These are phyloP conservation scores for Polyporus tsugae DNA, from an alignment of 1,284 basidiomycete genomes.

Conservation along the genomic window DNA sequence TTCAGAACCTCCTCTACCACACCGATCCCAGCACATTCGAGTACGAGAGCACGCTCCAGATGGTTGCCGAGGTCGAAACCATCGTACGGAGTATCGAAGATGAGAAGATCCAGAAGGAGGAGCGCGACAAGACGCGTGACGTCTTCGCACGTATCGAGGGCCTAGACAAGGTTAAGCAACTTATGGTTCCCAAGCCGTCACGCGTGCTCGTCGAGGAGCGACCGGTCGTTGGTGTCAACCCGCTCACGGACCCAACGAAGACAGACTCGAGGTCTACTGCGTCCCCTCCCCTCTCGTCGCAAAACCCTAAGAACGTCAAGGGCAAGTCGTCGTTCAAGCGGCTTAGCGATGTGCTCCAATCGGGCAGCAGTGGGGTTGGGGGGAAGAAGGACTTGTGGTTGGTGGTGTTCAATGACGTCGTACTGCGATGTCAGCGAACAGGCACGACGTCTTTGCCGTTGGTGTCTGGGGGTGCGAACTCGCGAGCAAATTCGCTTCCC, in stretches of 20 bases:
- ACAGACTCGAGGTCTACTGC: slow-evolving; percentile 45
- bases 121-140: slow-evolving; percentile 93
- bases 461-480: slow-evolving; percentile 70
- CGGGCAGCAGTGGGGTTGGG: slow-evolving; percentile 61
- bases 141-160: slow-evolving; percentile 96
- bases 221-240: slow-evolving; percentile 44
- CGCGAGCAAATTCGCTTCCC: slow-evolving; percentile 76
- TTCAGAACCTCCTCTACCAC: slow-evolving; percentile 96
- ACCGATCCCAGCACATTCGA: slow-evolving; percentile 97
- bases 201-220: slow-evolving; percentile 89
- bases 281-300: slow-evolving; percentile 55
- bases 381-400: slow-evolving; percentile 92
- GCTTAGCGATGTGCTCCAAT: slow-evolving; percentile 80
- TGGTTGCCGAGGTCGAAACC: slow-evolving; percentile 96
- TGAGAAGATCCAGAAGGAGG: slow-evolving; percentile 96
- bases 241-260: slow-evolving; percentile 40
- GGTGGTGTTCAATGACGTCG: slow-evolving; percentile 95
- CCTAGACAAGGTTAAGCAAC: slow-evolving; percentile 85
- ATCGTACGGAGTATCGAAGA: slow-evolving; percentile 97
- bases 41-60: slow-evolving; percentile 94
- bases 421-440: slow-evolving; percentile 88
- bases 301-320: slow-evolving; percentile 64
- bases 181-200: slow-evolving; percentile 90
- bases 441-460: slow-evolving; percentile 91
- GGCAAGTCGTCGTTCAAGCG: slow-evolving; percentile 87